A percentile compares a stretch with the other conserved stretches of the same genome.
Evolutionary conservation across 768 basidiomycete species (phyloP).

Genomic region (Cystofilobasidium ferigula): DNA sequence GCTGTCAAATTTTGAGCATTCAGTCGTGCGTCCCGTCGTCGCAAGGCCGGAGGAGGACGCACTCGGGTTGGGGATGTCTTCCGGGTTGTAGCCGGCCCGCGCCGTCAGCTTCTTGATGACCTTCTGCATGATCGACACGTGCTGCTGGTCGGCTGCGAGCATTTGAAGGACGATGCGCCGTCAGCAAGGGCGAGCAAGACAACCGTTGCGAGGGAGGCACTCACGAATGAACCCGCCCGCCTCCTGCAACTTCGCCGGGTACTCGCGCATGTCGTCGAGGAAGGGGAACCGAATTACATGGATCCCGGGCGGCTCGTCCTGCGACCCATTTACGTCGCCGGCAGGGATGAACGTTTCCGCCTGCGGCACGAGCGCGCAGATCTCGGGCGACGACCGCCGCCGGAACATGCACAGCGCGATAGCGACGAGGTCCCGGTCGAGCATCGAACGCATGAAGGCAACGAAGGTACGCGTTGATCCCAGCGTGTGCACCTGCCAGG

Average conservation of each 20-base stretch:
- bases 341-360: slow-evolving; percentile 35
- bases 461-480: slow-evolving; percentile 88
- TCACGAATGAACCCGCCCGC: not conserved
- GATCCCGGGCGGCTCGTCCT: slow-evolving; percentile 70
- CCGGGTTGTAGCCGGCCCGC: slow-evolving; percentile 72
- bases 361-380: slow-evolving; percentile 79
- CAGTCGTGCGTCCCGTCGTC: not conserved
- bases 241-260: slow-evolving; percentile 39
- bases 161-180: not conserved
- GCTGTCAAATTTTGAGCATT: slow-evolving; percentile 42
- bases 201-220: not conserved
- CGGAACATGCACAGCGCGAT: slow-evolving; percentile 60
- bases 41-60: slow-evolving; percentile 21
- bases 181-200: not conserved
- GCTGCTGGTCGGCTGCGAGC: slow-evolving; percentile 12
- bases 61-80: slow-evolving; percentile 59
- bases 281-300: slow-evolving; percentile 89
- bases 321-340: slow-evolving; percentile 57
- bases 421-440: slow-evolving; percentile 69
- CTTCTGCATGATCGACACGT: slow-evolving; percentile 23
- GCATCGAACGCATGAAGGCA: slow-evolving; percentile 70
- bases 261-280: slow-evolving; percentile 80
- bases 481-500: slow-evolving; percentile 51
- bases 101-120: slow-evolving; percentile 62
- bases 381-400: slow-evolving; percentile 60